phyloP scores from a whole-genome alignment of 2,329 filamentous ascomycete species.

The Beauveria asiatica region DNA sequence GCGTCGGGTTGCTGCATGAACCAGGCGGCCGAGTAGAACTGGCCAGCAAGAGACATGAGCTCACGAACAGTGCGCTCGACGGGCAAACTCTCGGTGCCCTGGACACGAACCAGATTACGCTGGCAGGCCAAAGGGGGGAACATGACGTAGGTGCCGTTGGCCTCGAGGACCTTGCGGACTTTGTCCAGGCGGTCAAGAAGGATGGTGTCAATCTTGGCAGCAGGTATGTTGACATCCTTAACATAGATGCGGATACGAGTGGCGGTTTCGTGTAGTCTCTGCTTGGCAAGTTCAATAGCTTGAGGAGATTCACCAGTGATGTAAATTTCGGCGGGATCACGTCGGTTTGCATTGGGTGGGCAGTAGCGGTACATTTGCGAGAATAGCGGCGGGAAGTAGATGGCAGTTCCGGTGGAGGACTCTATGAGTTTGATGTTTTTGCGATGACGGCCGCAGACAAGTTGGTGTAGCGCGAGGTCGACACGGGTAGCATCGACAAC shows the following conservation, averaged over 20 bases:
- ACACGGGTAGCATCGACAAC: constrained; percentile 72
- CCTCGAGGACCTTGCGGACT: constrained; percentile 94
- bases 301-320: constrained; percentile 86
- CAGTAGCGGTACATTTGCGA: constrained; percentile 86
- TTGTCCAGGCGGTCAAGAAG: constrained; percentile 87
- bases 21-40: constrained; percentile 97
- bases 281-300: constrained; percentile 80
- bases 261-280: constrained; percentile 81
- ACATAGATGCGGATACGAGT: constrained; percentile 73
- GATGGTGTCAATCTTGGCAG: constrained; percentile 92
- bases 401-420: constrained; percentile 88
- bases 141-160: constrained; percentile 89
- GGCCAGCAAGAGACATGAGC: constrained; percentile 89
- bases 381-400: constrained; percentile 95
- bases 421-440: constrained; percentile 99
- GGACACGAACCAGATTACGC: constrained; percentile 76
- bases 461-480: constrained; percentile 79
- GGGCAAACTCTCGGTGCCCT: constrained; percentile 86
- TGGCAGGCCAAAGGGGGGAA: constrained; percentile 83
- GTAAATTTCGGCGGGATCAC: constrained; percentile 84
- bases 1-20: constrained; percentile 76
- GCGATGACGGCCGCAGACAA: constrained; percentile 85
- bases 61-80: constrained; percentile 92
- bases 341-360: constrained; percentile 68
- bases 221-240: constrained; percentile 84